Evolutionary conservation across 768 basidiomycete species (phyloP), one percentile per base, ranked within the genome.

Genomic region (Gelatoporia subvermispora): DNA sequence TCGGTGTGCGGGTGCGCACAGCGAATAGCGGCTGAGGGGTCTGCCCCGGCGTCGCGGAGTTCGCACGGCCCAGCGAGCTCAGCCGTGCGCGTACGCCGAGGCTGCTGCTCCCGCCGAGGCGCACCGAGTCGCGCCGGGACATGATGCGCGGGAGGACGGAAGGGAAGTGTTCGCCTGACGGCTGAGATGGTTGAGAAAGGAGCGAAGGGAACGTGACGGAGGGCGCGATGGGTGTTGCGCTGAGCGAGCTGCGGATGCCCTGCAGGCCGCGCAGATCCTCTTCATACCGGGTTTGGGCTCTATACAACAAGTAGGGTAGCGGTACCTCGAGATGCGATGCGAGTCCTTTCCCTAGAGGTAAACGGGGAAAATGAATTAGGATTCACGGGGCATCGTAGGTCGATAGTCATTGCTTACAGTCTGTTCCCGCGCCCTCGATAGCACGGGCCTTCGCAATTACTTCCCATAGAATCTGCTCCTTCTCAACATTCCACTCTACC

Each of bases 401-500:
- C n/a, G n/a, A n/a, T n/a, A 23, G 22, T 8, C 15, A 17, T 8
- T 2, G 74, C 85, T 69, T 60, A 90, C 90, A 93, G 65, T 93
- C 89, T 34, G 87, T 81, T 35, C 79, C 85, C 16, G 79, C 77
- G 45, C 81, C 82, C 52, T 89, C 86, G 23, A 76, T 79, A 4
- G 82, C 76, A 47, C 88, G 76, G 28, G 87, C 88, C 57, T 80
- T 76, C 45, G 88, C 84, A 53, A 93, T 90, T 38, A 88, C 85
- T 65, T 89, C 88, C 90, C 90, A 93, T 8, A 93, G 71, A 5
- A 88, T 79, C 52, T 84, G 84, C 39, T 91, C 90, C 64, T 92
- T 93, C 49, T 91, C 87, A 8, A 78, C 56, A 37, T 77, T 88
- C 90, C 90, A 93, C 71, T 87, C 84, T 64, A 93, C 84, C 89